Base-by-base conservation (phyloP, 441 rosid species). In the Cnidoscolus chayamansa region DNA sequence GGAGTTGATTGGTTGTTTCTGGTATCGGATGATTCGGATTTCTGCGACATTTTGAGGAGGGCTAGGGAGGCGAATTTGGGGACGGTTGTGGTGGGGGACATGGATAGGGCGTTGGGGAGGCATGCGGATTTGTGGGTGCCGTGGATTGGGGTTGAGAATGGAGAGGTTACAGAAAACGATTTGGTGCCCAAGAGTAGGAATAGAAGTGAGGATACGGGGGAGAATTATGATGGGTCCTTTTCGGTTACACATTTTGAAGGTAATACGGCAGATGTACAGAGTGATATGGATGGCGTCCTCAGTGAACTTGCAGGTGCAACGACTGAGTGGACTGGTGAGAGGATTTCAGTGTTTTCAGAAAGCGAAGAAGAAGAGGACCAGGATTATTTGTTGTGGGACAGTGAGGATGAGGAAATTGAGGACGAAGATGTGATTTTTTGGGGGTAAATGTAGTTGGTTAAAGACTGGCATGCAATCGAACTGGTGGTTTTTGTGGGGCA, bases 111-210 rank as follows among this genome's bases (percentile, higher is more conserved):
- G n/a, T 76, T 90, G 65, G 98, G 97, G 25, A 58, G 90, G 74
- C 84, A 87, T 61, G 96, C 96, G 0, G 97, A 90, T 81, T 78
- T 88, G 81, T 94, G 97, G 97, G 88, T 92, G 48, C 91, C 97
- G 0, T 94, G 97, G 97, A 76, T 57, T 72, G 93, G 80, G 63
- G 91, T 94, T 67, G 89, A 92, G 85, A 83, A 81, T 72, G 90
- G 84, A 57, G 80, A 69, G 57, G 57, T 75, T 25, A 82, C 79
- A 74, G 82, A 79, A 61, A 78, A 76, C 40, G 81, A 73, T 45
- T 25, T 25, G 25, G 25, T 25, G 25, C 89, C 88, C 1, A 84
- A 76, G 71, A 82, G 72, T 67, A 81, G 87, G 79, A 77, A 67
- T 25, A 74, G 57, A 63, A 62, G 78, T 58, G 84, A 85, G 60